These are phyloP conservation scores for Eustoma russellianum DNA, from an alignment of 257 asterid species.

Conservation along the genomic window DNA sequence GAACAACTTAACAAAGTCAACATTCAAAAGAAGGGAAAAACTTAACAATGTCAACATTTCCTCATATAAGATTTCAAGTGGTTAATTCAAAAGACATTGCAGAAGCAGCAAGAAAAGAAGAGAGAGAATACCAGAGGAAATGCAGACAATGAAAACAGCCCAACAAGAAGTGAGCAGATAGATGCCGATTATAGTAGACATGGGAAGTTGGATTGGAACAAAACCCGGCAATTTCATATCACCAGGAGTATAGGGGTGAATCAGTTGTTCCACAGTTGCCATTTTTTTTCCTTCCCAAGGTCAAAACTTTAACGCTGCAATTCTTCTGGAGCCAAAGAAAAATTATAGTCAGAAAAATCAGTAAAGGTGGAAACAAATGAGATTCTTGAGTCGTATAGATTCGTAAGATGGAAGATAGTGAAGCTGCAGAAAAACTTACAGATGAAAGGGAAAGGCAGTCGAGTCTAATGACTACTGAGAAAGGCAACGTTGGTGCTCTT, in stretches of 20 bases:
- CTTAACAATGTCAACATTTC: not conserved
- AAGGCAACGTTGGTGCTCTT: not conserved
- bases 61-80: not conserved
- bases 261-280: slow-evolving; percentile 19
- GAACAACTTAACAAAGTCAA: too few species aligned
- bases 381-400: not conserved
- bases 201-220: slow-evolving; percentile 42
- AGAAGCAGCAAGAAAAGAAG: not conserved
- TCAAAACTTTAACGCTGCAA: slow-evolving; percentile 8
- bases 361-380: not conserved
- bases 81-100: not conserved
- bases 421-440: not conserved
- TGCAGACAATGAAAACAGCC: slow-evolving; percentile 64
- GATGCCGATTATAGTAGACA: slow-evolving; percentile 44
- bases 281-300: not conserved
- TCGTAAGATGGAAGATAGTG: not conserved
- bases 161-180: slow-evolving; percentile 48
- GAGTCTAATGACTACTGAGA: too few species aligned
- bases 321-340: not conserved
- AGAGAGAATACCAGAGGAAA: slow-evolving; percentile 49
- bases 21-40: not conserved
- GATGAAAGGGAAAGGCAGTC: not conserved
- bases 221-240: slow-evolving; percentile 61
- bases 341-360: not conserved
- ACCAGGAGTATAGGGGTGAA: slow-evolving; percentile 63